Base-by-base conservation (phyloP, 495 filamentous ascomycete genomes). In the Aspergillus biplanus region DNA sequence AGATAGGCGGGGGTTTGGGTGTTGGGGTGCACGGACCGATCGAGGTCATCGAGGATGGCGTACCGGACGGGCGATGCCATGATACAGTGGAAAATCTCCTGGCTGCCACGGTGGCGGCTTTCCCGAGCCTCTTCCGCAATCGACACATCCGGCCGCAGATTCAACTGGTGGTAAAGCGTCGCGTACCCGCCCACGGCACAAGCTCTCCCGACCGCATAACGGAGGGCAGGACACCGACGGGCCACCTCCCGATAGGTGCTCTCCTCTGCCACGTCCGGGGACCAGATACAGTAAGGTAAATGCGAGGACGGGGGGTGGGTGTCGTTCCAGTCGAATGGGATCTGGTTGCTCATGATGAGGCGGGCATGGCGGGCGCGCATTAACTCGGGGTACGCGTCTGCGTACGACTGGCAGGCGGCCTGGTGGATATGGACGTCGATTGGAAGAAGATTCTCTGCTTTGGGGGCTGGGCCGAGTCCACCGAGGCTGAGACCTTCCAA, bases 391-490 rank as follows among this genome's bases (percentile, higher is more conserved):
- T 27, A 27, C 21, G 21, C 21, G 21, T 39, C 13, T 39, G 8
- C 37, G 37, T 13, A 39, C 13, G 13, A 39, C 7, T 39, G 13
- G 37, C 13, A 27, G n/a, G 64, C 18, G 46, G 18, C 18, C 13
- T 18, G 13, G 16, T 49, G 15, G 46, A n/a, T 0, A n/a, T 18
- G 18, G 16, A n/a, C 8, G 16, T 7, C 7, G 7, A 8, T 16
- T 49, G 15, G 15, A 78, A 79, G 56, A 62, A 62, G n/a, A 73
- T 85, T 48, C 6, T 85, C 1, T 78, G 76, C 0, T 72, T 85
- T 54, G 82, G 82, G 13, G 82, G 82, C 3, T 83, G 81, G 81
- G 62, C 53, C 0, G 80, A 78, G 56, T 79, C 72, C 0, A 82
- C 80, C 0, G 65, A 71, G 15, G 54, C 63, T 4, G 55, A 52